Percentiles rank a stretch among this genome's conserved stretches.
Evolutionary conservation across 1,284 basidiomycete species (phyloP).

Genomic region (Trichosporon asahii): DNA sequence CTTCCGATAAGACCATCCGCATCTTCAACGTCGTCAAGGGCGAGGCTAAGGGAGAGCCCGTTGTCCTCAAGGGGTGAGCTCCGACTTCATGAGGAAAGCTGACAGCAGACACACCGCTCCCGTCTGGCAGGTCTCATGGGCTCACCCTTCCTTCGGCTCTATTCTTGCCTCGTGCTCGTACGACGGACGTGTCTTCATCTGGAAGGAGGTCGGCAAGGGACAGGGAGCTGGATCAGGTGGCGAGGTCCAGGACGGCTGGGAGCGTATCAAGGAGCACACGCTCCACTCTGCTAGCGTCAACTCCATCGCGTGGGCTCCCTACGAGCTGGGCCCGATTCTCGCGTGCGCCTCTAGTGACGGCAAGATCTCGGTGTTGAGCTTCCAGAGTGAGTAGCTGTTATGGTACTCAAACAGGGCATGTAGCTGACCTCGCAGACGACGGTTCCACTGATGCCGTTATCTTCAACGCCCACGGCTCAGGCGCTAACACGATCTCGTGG

Average conservation of each 20-base stretch:
- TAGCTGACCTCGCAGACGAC: constrained; percentile 63
- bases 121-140: constrained; percentile 99
- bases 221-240: constrained; percentile 51
- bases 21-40: constrained; percentile 94
- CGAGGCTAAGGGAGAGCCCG: constrained; percentile 61
- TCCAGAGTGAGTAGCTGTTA: constrained; percentile 70
- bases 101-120: constrained; percentile 77
- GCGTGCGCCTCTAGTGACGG: constrained; percentile 98
- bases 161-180: constrained; percentile 97
- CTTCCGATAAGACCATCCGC: constrained; percentile 90
- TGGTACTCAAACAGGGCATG: neutral
- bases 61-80: constrained; percentile 78
- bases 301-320: constrained; percentile 96
- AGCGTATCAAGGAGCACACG: constrained; percentile 93
- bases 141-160: constrained; percentile 91
- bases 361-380: constrained; percentile 92
- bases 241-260: constrained; percentile 62
- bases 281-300: constrained; percentile 91
- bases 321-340: constrained; percentile 92
- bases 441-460: constrained; percentile 94
- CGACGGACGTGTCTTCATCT: constrained; percentile 96
- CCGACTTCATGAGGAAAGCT: constrained; percentile 4
- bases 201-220: constrained; percentile 68
- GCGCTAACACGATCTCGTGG: constrained; percentile 97
- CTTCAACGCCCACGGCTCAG: constrained; percentile 92